These are phyloP conservation scores for Apiospora koreana DNA, from an alignment of 2,329 filamentous ascomycete species.

Conservation along the genomic window DNA sequence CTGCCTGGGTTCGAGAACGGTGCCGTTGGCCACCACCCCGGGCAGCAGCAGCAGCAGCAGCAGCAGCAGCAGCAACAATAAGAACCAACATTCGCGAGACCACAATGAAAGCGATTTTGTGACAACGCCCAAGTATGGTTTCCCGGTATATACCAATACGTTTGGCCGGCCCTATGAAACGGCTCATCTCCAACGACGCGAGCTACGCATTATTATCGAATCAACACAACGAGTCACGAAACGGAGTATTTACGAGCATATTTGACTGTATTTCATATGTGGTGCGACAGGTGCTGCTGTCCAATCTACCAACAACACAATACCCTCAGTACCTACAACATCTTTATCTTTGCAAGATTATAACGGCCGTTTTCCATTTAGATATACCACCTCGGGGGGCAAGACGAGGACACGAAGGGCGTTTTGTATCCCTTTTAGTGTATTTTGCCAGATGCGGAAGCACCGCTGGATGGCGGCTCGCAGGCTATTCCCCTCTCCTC, in stretches of 20 bases:
- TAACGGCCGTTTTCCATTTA: slow-evolving; percentile 3
- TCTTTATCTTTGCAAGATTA: slow-evolving; percentile 4
- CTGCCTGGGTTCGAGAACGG: slow-evolving; percentile 64
- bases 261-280: neutral
- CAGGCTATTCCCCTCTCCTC: neutral
- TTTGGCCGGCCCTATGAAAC: neutral
- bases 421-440: neutral
- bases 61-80: too few relatives aligned
- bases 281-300: neutral
- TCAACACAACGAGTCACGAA: slow-evolving; percentile 6
- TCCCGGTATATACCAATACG: neutral
- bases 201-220: neutral
- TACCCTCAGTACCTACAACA: neutral
- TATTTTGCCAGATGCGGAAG: neutral
- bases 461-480: neutral
- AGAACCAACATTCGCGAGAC: neutral
- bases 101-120: neutral
- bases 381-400: neutral
- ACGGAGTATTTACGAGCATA: slow-evolving; percentile 6
- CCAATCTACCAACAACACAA: neutral
- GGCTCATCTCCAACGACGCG: neutral
- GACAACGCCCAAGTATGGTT: neutral
- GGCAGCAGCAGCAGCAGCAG: too few relatives aligned
- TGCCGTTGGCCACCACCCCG: slow-evolving; percentile 5
- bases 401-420: neutral